A percentile compares a stretch with the other conserved stretches of the same genome.
Evolutionary conservation across 441 rosid genomes (phyloP).

Genomic region (Corymbia citriodora): DNA sequence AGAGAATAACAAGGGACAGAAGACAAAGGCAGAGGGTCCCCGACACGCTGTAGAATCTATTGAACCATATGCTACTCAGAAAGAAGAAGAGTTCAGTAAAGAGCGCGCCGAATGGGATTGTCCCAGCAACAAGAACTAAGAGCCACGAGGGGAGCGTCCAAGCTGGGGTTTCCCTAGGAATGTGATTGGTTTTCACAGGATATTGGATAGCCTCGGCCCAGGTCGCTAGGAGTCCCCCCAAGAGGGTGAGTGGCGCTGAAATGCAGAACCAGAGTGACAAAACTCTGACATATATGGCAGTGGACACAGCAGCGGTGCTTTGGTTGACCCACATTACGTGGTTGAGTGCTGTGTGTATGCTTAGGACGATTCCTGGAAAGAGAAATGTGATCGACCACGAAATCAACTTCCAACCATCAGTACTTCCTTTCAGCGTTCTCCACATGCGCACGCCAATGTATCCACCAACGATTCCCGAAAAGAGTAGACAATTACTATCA

Average conservation of each 20-base stretch:
- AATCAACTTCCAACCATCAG: background rate
- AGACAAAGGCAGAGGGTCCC: background rate
- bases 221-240: background rate
- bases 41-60: background rate
- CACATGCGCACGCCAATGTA: background rate
- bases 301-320: background rate
- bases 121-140: background rate
- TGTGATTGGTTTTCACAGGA: conserved; percentile 51
- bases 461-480: background rate
- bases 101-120: background rate
- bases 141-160: background rate
- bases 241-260: background rate
- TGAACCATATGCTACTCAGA: background rate
- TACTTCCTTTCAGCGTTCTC: background rate
- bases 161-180: conserved; percentile 13
- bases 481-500: background rate
- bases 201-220: background rate
- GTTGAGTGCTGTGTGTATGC: background rate
- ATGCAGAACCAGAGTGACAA: background rate
- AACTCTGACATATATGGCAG: background rate
- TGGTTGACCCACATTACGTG: background rate
- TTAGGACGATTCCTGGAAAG: background rate
- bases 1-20: background rate
- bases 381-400: background rate
- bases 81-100: background rate